Evolutionary conservation across 495 filamentous ascomycete genomes (phyloP).

Genomic region (Aspergillus leporis): DNA sequence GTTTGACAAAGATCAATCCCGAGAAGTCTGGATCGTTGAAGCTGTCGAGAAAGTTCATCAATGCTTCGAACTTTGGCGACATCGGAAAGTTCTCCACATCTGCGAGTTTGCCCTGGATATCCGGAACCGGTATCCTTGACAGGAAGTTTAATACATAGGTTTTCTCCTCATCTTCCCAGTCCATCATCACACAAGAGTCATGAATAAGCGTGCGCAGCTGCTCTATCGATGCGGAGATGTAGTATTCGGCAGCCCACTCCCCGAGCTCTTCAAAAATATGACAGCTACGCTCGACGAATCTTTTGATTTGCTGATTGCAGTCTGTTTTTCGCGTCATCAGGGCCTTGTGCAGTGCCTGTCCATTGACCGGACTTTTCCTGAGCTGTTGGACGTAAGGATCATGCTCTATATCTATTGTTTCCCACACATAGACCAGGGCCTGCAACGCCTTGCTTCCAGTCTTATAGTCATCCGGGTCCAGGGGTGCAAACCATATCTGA

Average conservation of each 20-base stretch:
- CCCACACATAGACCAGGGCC: constrained; percentile 24
- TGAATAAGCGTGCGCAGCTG: constrained; percentile 42
- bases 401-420: constrained; percentile 48
- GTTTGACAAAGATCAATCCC: constrained; percentile 78
- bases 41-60: constrained; percentile 55
- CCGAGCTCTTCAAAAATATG: constrained; percentile 68
- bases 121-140: constrained; percentile 38
- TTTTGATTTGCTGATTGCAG: constrained; percentile 62
- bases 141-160: constrained; percentile 60
- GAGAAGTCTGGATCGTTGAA: constrained; percentile 50
- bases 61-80: constrained; percentile 53
- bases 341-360: constrained; percentile 44
- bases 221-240: constrained; percentile 57
- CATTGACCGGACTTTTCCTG: constrained; percentile 31
- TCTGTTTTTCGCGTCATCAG: constrained; percentile 58
- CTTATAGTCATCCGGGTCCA: neutral
- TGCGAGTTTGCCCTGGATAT: constrained; percentile 21
- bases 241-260: constrained; percentile 70
- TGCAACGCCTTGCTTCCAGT: constrained; percentile 21
- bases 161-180: constrained; percentile 54
- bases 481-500: constrained; percentile 47
- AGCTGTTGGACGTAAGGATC: constrained; percentile 73
- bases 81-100: constrained; percentile 23
- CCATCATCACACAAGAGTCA: constrained; percentile 32
- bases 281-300: constrained; percentile 42